Base-by-base conservation (phyloP, 176 grass and related monocot species). In the Eragrostis curvula region DNA sequence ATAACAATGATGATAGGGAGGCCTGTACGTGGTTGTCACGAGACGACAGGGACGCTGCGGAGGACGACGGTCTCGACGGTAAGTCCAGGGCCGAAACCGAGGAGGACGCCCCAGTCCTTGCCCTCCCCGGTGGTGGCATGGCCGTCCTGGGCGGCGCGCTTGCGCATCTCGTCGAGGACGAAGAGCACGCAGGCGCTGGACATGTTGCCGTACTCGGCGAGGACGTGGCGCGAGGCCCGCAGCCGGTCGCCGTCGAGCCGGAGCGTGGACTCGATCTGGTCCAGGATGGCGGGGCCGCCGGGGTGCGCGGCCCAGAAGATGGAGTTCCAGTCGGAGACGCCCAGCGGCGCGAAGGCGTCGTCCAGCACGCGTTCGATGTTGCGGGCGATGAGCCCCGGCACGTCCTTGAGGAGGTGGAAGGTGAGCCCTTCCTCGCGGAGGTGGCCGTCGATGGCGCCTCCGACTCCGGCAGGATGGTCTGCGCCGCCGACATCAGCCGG, bases 101-200 rank as follows among this genome's bases (percentile, higher is more conserved):
- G 87, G 66, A 90, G 88, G 12, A 90, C 88, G 3, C 52, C 52
- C 89, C 89, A 87, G 3, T 92, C 77, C 1, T 88, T 43, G 1
- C 90, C 90, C 23, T 92, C 90, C 53, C 86, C 86, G 13, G 85
- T 88, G 6, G 86, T 92, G 29, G 78, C 48, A 18, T 52, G 78
- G 9, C 90, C 90, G 15, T 88, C 86, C 81, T 88, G 27, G 3
- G 86, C 82, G 5, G 86, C 88, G 9, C 40, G 29, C 73, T 36
- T 79, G 12, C 90, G 61, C 90, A 92, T 88, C 78, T 92, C 90
- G 28, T 88, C 85, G 43, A 92, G 78, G n/a, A n/a, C n/a, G n/a
- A n/a, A n/a, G n/a, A n/a, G n/a, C n/a, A n/a, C n/a, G n/a, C n/a
- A n/a, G n/a, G n/a, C n/a, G n/a, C n/a, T n/a, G n/a, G n/a, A n/a